These are phyloP conservation scores for Colletotrichum sansevieriae DNA, from an alignment of 2,329 filamentous ascomycete genomes.

Conservation along the genomic window DNA sequence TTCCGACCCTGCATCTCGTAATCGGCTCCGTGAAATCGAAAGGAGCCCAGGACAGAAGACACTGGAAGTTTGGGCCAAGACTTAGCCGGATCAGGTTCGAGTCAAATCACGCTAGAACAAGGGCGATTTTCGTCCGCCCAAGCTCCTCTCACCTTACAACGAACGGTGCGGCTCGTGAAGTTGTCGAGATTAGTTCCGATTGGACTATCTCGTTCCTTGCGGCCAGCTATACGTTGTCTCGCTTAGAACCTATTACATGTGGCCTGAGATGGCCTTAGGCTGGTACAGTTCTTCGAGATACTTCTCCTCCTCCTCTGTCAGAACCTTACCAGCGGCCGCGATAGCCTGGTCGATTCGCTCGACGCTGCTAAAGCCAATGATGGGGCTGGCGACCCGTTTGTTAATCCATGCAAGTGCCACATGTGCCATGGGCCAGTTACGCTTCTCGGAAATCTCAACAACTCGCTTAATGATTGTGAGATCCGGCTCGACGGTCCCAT, in stretches of 20 bases:
- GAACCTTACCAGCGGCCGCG: slow-evolving; percentile 56
- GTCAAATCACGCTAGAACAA: background rate
- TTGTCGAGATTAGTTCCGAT: background rate
- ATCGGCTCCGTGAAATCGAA: slow-evolving; percentile 13
- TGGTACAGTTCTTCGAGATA: slow-evolving; percentile 74
- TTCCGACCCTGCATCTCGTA: slow-evolving; percentile 13
- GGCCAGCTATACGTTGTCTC: background rate
- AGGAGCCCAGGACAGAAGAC: background rate
- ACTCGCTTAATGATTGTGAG: slow-evolving; percentile 50
- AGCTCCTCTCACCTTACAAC: background rate
- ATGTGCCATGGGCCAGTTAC: slow-evolving; percentile 71
- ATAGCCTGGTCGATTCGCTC: slow-evolving; percentile 73
- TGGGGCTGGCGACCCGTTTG: slow-evolving; percentile 66
- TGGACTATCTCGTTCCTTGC: background rate
- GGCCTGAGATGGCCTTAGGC: slow-evolving; percentile 58
- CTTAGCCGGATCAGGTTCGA: background rate
- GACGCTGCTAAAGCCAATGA: slow-evolving; percentile 71
- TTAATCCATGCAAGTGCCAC: slow-evolving; percentile 75
- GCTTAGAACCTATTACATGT: slow-evolving; percentile 5
- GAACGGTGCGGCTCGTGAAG: slow-evolving; percentile 1
- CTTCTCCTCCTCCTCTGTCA: slow-evolving; percentile 70
- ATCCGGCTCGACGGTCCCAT: slow-evolving; percentile 51
- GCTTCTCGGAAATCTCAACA: slow-evolving; percentile 70
- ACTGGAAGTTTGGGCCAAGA: slow-evolving; percentile 2
- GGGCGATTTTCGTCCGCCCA: background rate